Conservation (phyloP, 495 filamentous ascomycete species). For the Neurospora sp. region DNA sequence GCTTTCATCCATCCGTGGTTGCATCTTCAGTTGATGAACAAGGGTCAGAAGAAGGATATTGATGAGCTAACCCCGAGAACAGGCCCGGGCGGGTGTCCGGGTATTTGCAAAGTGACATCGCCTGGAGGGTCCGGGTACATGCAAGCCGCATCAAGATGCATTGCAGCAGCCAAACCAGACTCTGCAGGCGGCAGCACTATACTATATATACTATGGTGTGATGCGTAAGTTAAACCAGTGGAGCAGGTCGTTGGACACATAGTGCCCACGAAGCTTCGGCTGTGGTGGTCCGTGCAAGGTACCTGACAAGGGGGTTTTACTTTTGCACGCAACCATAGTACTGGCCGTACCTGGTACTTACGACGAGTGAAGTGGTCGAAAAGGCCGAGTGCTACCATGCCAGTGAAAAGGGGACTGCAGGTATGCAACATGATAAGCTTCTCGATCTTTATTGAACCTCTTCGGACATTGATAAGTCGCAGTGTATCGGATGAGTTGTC, state of each 20-base stretch:
- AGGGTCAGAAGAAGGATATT: neutral
- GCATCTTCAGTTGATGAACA: slow-evolving; percentile 1
- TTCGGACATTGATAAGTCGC: neutral
- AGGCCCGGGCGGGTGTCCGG: slow-evolving; percentile 2
- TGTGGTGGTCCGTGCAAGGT: too few relatives aligned
- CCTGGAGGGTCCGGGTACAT: slow-evolving; percentile 6
- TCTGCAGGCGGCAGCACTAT: neutral
- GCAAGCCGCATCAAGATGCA: neutral
- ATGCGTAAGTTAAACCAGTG: too few relatives aligned
- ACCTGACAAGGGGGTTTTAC: too few relatives aligned
- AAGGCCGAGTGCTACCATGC: neutral
- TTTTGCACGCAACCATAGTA: too few relatives aligned
- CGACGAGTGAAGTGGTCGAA: neutral
- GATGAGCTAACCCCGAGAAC: neutral
- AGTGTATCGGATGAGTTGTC: neutral
- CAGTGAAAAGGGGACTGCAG: neutral
- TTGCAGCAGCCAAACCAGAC: neutral
- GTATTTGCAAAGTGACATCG: neutral
- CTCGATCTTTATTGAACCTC: slow-evolving; percentile 12
- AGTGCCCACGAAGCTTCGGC: too few relatives aligned
- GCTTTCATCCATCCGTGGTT: neutral
- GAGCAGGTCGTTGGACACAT: too few relatives aligned
- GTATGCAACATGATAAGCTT: slow-evolving; percentile 19
- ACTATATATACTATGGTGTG: neutral
- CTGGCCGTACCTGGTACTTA: neutral